Evolutionary conservation across 352 stramenopile species (phyloP).

Genomic region (Phytophthora pisi): DNA sequence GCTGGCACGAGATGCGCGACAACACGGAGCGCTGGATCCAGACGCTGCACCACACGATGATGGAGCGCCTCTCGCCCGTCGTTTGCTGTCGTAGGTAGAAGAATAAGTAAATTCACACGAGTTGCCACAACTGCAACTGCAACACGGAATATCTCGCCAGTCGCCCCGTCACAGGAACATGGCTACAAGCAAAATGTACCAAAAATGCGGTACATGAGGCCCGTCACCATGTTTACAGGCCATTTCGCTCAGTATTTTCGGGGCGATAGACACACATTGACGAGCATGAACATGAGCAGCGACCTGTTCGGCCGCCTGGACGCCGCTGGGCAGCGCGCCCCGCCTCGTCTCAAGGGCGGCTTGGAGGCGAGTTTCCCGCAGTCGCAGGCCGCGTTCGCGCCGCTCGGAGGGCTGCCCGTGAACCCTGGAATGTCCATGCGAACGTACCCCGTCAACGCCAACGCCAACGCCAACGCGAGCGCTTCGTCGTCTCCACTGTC

Average conservation of each 20-base stretch:
- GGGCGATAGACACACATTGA: not conserved
- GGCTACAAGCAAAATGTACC: conserved; percentile 7
- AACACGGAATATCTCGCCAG: not conserved
- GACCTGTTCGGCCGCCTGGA: conserved; percentile 6
- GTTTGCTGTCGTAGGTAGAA: conserved; percentile 32
- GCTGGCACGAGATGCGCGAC: conserved; percentile 41
- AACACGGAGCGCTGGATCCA: conserved; percentile 46
- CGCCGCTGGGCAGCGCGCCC: not conserved
- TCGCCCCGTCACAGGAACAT: not conserved
- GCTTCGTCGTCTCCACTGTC: conserved; percentile 18
- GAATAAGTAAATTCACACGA: not conserved
- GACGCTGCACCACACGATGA: conserved; percentile 40
- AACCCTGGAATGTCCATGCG: not conserved
- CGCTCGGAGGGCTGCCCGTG: conserved; percentile 10
- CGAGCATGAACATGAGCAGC: conserved; percentile 8
- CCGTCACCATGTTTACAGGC: conserved; percentile 25
- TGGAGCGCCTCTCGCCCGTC: conserved; percentile 35
- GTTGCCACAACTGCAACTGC: not conserved
- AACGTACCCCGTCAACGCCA: conserved; percentile 2
- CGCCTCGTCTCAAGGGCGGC: not conserved
- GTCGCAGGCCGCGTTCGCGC: conserved; percentile 11
- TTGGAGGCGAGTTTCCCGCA: conserved; percentile 18
- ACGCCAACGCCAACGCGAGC: not conserved
- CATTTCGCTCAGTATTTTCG: conserved; percentile 7
- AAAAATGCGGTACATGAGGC: conserved; percentile 10